Evolutionary conservation across 345 rosid species (phyloP).

Genomic region (Bruguiera sexangula): DNA sequence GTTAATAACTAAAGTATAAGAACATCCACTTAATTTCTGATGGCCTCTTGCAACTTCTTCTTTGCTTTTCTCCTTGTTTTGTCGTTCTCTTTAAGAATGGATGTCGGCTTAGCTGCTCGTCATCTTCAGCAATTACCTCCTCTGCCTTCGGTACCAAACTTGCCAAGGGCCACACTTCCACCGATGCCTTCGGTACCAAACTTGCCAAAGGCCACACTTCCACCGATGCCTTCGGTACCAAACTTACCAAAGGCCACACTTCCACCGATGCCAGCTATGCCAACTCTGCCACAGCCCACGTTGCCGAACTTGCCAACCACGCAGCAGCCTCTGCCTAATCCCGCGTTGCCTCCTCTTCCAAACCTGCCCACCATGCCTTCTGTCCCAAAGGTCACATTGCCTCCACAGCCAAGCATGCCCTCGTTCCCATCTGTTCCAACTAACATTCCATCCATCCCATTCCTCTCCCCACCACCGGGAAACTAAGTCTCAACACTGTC

Average conservation of each 20-base stretch:
- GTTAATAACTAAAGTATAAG: no score
- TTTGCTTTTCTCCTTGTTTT: no score
- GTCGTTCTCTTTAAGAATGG: not conserved
- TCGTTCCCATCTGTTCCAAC: conserved; percentile 6
- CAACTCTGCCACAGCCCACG: not conserved
- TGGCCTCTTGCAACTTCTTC: no score
- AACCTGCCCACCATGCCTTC: not conserved
- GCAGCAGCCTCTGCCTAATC: not conserved
- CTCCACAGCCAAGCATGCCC: conserved; percentile 25
- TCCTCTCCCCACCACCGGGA: conserved; percentile 19
- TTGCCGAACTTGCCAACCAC: not conserved
- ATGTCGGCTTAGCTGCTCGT: not conserved
- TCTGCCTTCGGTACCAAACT: no score
- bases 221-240: not conserved
- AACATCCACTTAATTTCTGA: no score
- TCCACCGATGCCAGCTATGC: not conserved
- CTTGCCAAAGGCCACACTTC: not conserved
- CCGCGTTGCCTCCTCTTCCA: not conserved
- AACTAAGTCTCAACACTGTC: not conserved
- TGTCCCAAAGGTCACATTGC: conserved; percentile 9
- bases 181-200: not conserved
- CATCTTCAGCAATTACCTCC: not conserved
- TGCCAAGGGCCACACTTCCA: not conserved
- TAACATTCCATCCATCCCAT: conserved; percentile 16
- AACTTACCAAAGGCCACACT: not conserved